Percentiles rank a stretch among this genome's conserved stretches.
phyloP scores from a whole-genome alignment of 345 rosid genomes.

The Kernera saxatilis region DNA sequence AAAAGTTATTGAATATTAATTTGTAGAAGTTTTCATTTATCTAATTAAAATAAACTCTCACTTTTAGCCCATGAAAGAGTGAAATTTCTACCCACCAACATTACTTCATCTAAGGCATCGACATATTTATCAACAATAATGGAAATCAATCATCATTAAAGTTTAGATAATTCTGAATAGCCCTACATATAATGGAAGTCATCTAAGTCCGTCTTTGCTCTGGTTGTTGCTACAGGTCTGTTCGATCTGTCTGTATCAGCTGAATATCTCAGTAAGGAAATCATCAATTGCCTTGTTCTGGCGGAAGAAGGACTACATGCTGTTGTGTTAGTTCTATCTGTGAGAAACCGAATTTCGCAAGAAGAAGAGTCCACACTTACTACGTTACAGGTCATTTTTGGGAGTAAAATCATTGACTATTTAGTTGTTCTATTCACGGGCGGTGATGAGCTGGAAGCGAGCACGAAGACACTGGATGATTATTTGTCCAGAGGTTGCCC shows the following conservation, averaged over 20 bases:
- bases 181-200: too few species aligned
- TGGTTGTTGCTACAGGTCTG: neutral
- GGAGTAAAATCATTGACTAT: neutral
- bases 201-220: too few species aligned
- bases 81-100: too few species aligned
- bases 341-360: neutral
- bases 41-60: too few species aligned
- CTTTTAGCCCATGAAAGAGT: too few species aligned
- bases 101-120: too few species aligned
- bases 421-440: neutral
- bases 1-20: too few species aligned
- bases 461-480: neutral
- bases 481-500: neutral
- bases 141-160: too few species aligned
- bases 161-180: too few species aligned
- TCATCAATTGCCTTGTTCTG: slow-evolving; percentile 44
- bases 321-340: slow-evolving; percentile 43
- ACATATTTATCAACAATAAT: too few species aligned
- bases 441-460: neutral
- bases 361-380: neutral
- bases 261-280: slow-evolving; percentile 53
- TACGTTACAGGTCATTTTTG: neutral
- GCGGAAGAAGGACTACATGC: slow-evolving; percentile 78
- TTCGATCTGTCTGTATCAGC: slow-evolving; percentile 22
- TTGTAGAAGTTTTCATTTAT: too few species aligned